Conservation (phyloP, 441 rosid genomes). For the Euphorbia celastroides region DNA sequence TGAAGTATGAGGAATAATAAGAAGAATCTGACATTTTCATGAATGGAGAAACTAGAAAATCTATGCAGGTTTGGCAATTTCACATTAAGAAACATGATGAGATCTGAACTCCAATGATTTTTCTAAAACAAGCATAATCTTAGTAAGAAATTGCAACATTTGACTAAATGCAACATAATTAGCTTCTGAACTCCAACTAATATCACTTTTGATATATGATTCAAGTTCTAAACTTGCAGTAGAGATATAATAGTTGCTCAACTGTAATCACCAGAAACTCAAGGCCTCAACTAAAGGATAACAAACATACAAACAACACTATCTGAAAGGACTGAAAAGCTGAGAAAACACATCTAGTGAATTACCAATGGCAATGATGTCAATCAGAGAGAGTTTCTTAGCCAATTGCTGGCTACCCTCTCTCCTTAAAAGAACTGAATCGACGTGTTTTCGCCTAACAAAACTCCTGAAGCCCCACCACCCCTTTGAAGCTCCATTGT, state of each 20-base stretch:
- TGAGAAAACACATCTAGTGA: not conserved
- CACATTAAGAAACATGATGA: not conserved
- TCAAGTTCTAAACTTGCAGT: too few species aligned
- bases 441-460: slow-evolving; percentile 82
- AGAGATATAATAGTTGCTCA: too few species aligned
- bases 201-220: too few species aligned
- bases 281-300: not conserved
- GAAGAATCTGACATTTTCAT: too few species aligned
- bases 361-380: slow-evolving; percentile 84
- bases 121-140: not conserved
- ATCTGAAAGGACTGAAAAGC: not conserved
- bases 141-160: too few species aligned
- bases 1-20: too few species aligned
- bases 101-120: not conserved
- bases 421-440: slow-evolving; percentile 40
- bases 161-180: too few species aligned
- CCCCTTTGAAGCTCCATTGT: slow-evolving; percentile 25
- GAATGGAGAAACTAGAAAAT: too few species aligned
- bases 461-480: slow-evolving; percentile 42
- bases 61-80: too few species aligned
- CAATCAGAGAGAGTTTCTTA: slow-evolving; percentile 61
- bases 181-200: too few species aligned
- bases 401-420: slow-evolving; percentile 48
- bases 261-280: not conserved
- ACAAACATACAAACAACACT: not conserved